These are phyloP conservation scores for Cercospora janseana DNA, from an alignment of 2,329 filamentous ascomycete species.

Conservation along the genomic window DNA sequence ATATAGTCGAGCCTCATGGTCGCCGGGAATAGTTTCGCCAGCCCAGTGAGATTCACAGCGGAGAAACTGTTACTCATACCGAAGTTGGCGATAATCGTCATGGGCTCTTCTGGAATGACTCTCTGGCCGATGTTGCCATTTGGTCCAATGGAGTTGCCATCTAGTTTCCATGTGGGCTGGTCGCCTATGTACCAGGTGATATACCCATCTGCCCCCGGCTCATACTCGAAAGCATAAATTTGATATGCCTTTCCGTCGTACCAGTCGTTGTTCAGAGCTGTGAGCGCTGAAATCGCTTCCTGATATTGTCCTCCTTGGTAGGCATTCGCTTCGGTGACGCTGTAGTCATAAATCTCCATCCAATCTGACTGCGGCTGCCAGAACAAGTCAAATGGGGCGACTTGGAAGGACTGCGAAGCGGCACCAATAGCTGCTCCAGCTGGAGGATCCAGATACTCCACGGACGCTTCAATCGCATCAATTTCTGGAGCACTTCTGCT, in stretches of 20 bases:
- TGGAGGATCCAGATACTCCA: slow-evolving; percentile 52
- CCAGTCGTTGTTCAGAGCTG: slow-evolving; percentile 64
- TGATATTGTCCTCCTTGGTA: slow-evolving; percentile 64
- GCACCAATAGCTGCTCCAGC: slow-evolving; percentile 53
- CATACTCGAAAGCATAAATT: slow-evolving; percentile 63
- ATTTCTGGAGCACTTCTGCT: slow-evolving; percentile 69
- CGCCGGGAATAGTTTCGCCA: slow-evolving; percentile 58
- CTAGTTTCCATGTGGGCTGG: slow-evolving; percentile 63
- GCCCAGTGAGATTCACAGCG: slow-evolving; percentile 56
- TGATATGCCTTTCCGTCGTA: slow-evolving; percentile 65
- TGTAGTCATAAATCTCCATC: slow-evolving; percentile 62
- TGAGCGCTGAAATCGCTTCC: slow-evolving; percentile 61
- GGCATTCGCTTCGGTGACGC: slow-evolving; percentile 56
- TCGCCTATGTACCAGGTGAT: slow-evolving; percentile 69
- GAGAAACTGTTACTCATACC: slow-evolving; percentile 69
- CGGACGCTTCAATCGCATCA: slow-evolving; percentile 69
- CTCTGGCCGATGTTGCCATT: slow-evolving; percentile 70
- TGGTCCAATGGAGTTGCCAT: slow-evolving; percentile 58
- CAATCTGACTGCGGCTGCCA: slow-evolving; percentile 62
- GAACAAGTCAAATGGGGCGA: slow-evolving; percentile 68
- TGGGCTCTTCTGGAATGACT: slow-evolving; percentile 64
- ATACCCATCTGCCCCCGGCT: slow-evolving; percentile 58
- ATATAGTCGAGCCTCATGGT: slow-evolving; percentile 68
- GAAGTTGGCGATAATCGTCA: slow-evolving; percentile 67
- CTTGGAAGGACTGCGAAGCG: slow-evolving; percentile 64